phyloP scores from a whole-genome alignment of 2,329 filamentous ascomycete species.

The Biscogniauxia mediterranea region DNA sequence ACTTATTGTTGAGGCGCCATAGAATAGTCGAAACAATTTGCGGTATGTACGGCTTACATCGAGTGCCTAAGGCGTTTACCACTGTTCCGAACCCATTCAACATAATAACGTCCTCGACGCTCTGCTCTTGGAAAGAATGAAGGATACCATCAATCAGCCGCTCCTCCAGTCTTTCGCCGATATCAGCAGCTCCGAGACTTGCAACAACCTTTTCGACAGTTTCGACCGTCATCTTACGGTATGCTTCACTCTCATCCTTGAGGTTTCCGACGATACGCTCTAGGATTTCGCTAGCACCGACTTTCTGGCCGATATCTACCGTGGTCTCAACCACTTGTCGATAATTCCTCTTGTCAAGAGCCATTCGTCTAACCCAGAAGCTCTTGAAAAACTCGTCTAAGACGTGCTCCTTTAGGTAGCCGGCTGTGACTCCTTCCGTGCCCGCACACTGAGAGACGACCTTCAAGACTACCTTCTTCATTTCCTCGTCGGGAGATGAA shows the following conservation, averaged over 20 bases:
- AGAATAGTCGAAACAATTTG: slow-evolving; percentile 97
- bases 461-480: slow-evolving; percentile 99
- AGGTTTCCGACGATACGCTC: slow-evolving; percentile 91
- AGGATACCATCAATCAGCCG: slow-evolving; percentile 92
- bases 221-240: slow-evolving; percentile 98
- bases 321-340: slow-evolving; percentile 97
- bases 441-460: slow-evolving; percentile 94
- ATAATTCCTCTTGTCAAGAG: slow-evolving; percentile 95
- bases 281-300: slow-evolving; percentile 93
- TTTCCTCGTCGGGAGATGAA: slow-evolving; percentile 95
- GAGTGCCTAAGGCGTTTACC: slow-evolving; percentile 87
- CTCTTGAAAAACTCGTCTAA: slow-evolving; percentile 97
- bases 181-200: slow-evolving; percentile 88
- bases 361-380: slow-evolving; percentile 98
- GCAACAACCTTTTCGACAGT: slow-evolving; percentile 96
- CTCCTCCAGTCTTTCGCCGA: slow-evolving; percentile 89
- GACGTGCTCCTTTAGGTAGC: slow-evolving; percentile 93
- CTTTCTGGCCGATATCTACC: slow-evolving; percentile 94
- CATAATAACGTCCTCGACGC: slow-evolving; percentile 91
- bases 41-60: slow-evolving; percentile 93
- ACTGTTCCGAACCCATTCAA: slow-evolving; percentile 97
- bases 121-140: slow-evolving; percentile 96
- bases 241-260: slow-evolving; percentile 96
- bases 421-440: slow-evolving; percentile 91
- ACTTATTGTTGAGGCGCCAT: slow-evolving; percentile 97